phyloP scores from a whole-genome alignment of 108 stramenopile genomes.

The Hondaea fermentalgiana region DNA sequence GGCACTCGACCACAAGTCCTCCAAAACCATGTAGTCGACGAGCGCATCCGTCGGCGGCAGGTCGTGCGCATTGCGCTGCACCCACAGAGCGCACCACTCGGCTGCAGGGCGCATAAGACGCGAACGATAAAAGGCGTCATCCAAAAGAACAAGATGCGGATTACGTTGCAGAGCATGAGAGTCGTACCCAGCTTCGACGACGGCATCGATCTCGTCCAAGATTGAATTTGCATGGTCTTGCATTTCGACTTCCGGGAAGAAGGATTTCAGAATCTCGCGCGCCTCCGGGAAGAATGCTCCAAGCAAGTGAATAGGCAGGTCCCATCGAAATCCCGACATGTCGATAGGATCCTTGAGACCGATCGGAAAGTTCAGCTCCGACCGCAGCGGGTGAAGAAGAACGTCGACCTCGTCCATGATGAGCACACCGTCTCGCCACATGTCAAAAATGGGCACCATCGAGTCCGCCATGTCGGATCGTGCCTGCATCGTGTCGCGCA shows the following conservation, averaged over 20 bases:
- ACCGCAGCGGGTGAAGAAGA: slow-evolving; percentile 90
- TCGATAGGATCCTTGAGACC: slow-evolving; percentile 92
- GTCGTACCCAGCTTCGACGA: slow-evolving; percentile 69
- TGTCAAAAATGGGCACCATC: slow-evolving; percentile 78
- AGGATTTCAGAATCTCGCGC: slow-evolving; percentile 48
- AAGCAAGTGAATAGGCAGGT: slow-evolving; percentile 84
- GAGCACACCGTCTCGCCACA: slow-evolving; percentile 79
- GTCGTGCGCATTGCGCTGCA: slow-evolving; percentile 38
- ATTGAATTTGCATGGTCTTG: slow-evolving; percentile 75
- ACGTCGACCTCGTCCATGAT: slow-evolving; percentile 96
- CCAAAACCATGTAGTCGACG: neutral
- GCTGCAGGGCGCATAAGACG: slow-evolving; percentile 80
- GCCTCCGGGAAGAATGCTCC: slow-evolving; percentile 65
- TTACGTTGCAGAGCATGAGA: slow-evolving; percentile 71
- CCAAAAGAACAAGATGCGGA: slow-evolving; percentile 84
- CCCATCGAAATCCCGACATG: slow-evolving; percentile 91
- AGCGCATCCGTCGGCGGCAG: neutral
- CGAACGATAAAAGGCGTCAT: slow-evolving; percentile 70
- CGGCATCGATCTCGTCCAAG: slow-evolving; percentile 63
- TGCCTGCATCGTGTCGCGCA: neutral
- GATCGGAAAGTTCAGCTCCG: slow-evolving; percentile 98
- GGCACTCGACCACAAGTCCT: slow-evolving; percentile 17
- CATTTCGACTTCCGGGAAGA: slow-evolving; percentile 53
- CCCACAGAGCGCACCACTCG: slow-evolving; percentile 87
- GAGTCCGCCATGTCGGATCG: neutral